Base-by-base conservation (phyloP, 2,329 filamentous ascomycete genomes). In the Cryphonectria radicalis region DNA sequence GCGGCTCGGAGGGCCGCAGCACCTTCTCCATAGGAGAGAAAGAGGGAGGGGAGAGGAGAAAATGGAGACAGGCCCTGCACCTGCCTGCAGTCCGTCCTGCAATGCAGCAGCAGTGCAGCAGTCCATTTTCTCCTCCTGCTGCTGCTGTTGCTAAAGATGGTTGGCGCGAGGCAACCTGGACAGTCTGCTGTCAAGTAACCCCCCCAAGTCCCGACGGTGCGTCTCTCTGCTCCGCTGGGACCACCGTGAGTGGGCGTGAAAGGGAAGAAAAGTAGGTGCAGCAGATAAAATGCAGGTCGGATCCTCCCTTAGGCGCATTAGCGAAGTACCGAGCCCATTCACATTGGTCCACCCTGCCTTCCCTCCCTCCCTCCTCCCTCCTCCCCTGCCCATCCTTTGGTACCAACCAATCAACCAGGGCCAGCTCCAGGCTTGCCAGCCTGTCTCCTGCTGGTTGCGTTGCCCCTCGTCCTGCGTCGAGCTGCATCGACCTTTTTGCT, bases 401-500 rank as follows among this genome's bases (percentile, higher is more conserved):
- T 40, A 40, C 37, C 37, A 40, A 13, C 10, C 2, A 13, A 8
- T 13, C 53, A 57, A 4, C 28, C 53, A 28, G 22, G 22, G 53
- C 53, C 22, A 32, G 28, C 28, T 11, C 37, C n/a, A 62, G 14
- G 13, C n/a, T 28, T 22, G 32, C 37, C 59, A 37, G 59, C 59
- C 59, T 55, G 17, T 50, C 43, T 50, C 43, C 22, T 55, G 63
- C 8, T 40, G 37, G 10, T 11, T 40, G 22, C 43, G n/a, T 40
- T 19, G 43, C 17, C 43, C 43, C 43, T 50, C 43, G 43, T 50
- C 13, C 32, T 40, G 37, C 53, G 53, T 59, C 25, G 37, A 40
- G 37, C 25, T 43, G 28, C 63, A n/a, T 32, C 66, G 53, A 46
- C 22, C 50, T 63, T 25, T 32, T 59, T 65, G 60, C 71, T 73